Evolutionary conservation across 768 basidiomycete species (phyloP).

Genomic region (Rhodotorula graminis): DNA sequence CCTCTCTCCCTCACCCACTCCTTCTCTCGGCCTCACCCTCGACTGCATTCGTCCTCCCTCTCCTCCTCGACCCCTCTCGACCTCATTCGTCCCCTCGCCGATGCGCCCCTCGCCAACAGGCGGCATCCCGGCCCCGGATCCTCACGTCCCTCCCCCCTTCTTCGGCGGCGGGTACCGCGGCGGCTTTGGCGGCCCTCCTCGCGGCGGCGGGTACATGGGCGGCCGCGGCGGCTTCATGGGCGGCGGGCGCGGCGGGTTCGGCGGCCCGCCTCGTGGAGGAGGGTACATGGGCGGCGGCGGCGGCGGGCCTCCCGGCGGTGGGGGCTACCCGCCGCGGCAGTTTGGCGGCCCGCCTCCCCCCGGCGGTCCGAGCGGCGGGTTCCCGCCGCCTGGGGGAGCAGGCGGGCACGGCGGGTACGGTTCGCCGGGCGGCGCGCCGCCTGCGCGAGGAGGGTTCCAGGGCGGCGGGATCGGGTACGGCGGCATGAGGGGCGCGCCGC

Average conservation of each 20-base stretch:
- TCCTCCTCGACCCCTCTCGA: no score
- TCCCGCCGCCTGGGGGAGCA: no score
- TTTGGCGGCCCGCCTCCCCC: background rate
- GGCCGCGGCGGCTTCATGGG: no score
- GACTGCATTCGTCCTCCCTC: no score
- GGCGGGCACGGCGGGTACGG: background rate
- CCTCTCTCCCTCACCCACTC: no score
- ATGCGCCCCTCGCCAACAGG: background rate
- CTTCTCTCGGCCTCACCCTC: no score
- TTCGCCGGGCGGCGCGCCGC: background rate
- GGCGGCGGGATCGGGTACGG: slow-evolving; percentile 2
- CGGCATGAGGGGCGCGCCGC: background rate
- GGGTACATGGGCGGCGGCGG: slow-evolving; percentile 5
- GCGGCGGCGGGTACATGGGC: slow-evolving; percentile 1
- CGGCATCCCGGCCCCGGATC: slow-evolving; percentile 47
- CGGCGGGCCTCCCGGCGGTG: background rate
- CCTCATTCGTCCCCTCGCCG: no score
- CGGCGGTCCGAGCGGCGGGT: no score
- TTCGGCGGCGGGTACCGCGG: slow-evolving; percentile 44
- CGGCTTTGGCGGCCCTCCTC: slow-evolving; percentile 41
- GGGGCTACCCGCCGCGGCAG: background rate
- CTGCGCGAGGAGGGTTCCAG: background rate
- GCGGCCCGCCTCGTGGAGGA: slow-evolving; percentile 12
- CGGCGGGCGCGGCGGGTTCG: slow-evolving; percentile 20
- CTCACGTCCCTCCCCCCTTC: slow-evolving; percentile 45